Conservation (phyloP, 768 basidiomycete genomes). For the Cystobasidiopsis lactophilus region DNA sequence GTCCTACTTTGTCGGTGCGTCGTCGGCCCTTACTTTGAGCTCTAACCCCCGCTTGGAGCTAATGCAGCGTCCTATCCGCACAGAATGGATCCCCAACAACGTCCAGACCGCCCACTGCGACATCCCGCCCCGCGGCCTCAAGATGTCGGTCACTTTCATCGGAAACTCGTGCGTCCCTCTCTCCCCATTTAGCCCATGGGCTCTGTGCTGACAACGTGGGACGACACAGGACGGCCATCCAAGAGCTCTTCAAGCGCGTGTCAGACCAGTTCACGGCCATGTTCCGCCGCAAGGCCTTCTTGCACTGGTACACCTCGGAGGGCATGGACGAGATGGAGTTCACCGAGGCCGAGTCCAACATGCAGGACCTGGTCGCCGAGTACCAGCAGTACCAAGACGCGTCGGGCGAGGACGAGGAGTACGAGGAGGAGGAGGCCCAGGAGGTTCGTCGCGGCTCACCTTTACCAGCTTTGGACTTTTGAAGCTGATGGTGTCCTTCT, state of each 20-base stretch:
- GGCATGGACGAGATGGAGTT: constrained; percentile 73
- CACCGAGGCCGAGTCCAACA: constrained; percentile 97
- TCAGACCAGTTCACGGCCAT: constrained; percentile 96
- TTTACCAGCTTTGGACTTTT: too few species aligned
- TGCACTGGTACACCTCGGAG: constrained; percentile 83
- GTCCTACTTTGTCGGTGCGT: constrained; percentile 17
- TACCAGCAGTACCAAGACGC: constrained; percentile 46
- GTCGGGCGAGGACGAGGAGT: constrained; percentile 3
- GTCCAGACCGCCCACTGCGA: constrained; percentile 95
- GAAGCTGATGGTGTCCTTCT: too few species aligned
- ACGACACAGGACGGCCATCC: constrained; percentile 33
- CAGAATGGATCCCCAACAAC: constrained; percentile 98
- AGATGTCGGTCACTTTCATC: constrained; percentile 33
- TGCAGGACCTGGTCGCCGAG: constrained; percentile 95
- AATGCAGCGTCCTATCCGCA: not conserved
- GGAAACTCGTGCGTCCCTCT: constrained; percentile 66
- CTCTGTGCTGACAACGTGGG: not conserved
- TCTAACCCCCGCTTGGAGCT: not conserved
- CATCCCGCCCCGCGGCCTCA: constrained; percentile 63
- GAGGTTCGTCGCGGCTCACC: not conserved
- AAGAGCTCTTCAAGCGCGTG: constrained; percentile 96
- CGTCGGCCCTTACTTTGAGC: too few species aligned
- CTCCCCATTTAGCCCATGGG: constrained; percentile 35
- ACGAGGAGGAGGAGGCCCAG: not conserved
- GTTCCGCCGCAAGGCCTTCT: constrained; percentile 63